Conservation (phyloP, 495 filamentous ascomycete genomes). For the Ascodesmis nigricans region DNA sequence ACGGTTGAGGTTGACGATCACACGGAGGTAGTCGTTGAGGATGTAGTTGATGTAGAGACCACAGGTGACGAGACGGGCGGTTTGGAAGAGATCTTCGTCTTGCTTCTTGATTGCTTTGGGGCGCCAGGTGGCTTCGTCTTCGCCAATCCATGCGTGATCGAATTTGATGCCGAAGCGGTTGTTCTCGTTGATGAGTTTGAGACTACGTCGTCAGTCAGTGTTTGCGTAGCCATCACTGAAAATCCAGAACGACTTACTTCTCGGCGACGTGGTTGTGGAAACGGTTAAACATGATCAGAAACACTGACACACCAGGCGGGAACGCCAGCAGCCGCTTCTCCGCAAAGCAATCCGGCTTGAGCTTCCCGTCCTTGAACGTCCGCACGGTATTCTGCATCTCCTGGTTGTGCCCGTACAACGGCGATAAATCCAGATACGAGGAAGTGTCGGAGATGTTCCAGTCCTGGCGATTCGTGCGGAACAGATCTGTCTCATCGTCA, state of each 20-base stretch:
- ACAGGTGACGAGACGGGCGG: conserved; percentile 52
- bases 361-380: conserved; percentile 57
- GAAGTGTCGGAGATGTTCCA: conserved; percentile 45
- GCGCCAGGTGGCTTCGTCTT: conserved; percentile 28
- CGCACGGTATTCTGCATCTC: conserved; percentile 52
- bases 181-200: conserved; percentile 33
- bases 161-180: conserved; percentile 28
- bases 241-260: conserved; percentile 29
- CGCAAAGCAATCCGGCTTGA: conserved; percentile 67
- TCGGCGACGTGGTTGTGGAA: conserved; percentile 62
- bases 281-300: conserved; percentile 53
- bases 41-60: conserved; percentile 73
- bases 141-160: conserved; percentile 17
- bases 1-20: conserved; percentile 64
- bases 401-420: conserved; percentile 66
- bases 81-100: conserved; percentile 72
- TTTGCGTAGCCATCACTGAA: neutral
- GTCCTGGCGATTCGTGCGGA: conserved; percentile 37
- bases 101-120: conserved; percentile 42
- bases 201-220: conserved; percentile 8
- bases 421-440: conserved; percentile 65
- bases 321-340: conserved; percentile 59
- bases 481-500: conserved; percentile 31
- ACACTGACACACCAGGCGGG: conserved; percentile 57
- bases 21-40: conserved; percentile 61